Evolutionary conservation across 768 basidiomycete species (phyloP), one percentile per base, ranked within the genome.

Genomic region (Leucocoprinus birnbaumii): DNA sequence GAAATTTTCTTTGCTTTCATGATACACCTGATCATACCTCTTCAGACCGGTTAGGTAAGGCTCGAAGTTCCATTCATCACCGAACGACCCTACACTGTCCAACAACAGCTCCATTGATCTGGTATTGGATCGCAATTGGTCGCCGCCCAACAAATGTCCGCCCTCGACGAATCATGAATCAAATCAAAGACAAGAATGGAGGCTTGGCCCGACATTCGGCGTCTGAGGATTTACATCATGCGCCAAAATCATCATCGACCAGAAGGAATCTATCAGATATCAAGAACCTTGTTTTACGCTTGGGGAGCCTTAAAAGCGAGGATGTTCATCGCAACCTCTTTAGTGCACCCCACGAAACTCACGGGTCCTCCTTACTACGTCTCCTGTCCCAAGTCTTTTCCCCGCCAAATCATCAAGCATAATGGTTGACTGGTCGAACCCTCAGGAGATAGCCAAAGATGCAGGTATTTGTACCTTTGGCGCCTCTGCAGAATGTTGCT

Each of bases 391-490:
- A 9, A 43, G 21, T 24, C 43, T 3, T 22, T 22, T 14, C 57
- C 60, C 61, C 22, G 35, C 35, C 59, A 13, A 24, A 1, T 26
- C 16, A 27, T 38, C 44, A 24, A 53, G 61, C 56, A 65, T 62
- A 42, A 80, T 81, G 82, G 77, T 78, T 21, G 64, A 79, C 60
- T 85, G 84, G 84, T 71, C 69, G 16, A 67, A 74, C 60, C 65
- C 75, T 37, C 58, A 65, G 35, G 79, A 80, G 62, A 65, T 80
- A 16, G 59, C 67, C 9, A 74, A 71, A 57, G 78, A 77, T 57
- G 69, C 68, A 40, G 73, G 79, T 78, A 49, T 57, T 8, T 3
- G 13, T 5, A 13, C 8, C 34, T 18, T 34, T 10, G 16, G 14
- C 3, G 4, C 50, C 21, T 7, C 7, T 7, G 22, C 7, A 22